phyloP scores from a whole-genome alignment of 2,329 filamentous ascomycete species.

The Colletotrichum cereale region DNA sequence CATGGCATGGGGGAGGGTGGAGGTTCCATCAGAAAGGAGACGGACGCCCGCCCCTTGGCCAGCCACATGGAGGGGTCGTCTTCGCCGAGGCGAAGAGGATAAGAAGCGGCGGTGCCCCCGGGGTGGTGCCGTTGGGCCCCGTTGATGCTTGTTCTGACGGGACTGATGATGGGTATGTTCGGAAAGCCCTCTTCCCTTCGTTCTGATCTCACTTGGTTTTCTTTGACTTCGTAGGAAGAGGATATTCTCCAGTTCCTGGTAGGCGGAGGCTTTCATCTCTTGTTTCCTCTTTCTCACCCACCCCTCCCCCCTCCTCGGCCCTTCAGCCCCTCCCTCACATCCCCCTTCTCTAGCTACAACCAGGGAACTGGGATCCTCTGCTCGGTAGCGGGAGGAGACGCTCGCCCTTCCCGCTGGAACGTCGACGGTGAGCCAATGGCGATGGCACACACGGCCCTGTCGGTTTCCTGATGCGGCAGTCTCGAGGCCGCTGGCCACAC shows the following conservation, averaged over 20 bases:
- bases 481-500: slow-evolving; percentile 28
- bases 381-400: slow-evolving; percentile 21
- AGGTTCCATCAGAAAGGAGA: slow-evolving; percentile 25
- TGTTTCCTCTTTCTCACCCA: neutral
- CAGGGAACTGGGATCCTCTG: neutral
- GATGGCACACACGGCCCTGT: slow-evolving; percentile 10
- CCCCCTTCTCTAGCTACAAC: slow-evolving; percentile 30
- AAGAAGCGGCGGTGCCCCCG: slow-evolving; percentile 28
- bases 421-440: slow-evolving; percentile 40
- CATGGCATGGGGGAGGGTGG: slow-evolving; percentile 5
- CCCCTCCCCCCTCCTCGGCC: no score
- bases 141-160: neutral
- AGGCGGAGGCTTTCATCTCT: neutral
- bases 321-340: neutral
- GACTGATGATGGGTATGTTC: neutral
- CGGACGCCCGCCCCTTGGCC: slow-evolving; percentile 12
- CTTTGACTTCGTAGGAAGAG: no score
- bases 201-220: neutral
- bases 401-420: slow-evolving; percentile 25
- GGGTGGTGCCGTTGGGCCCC: neutral
- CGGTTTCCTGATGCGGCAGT: slow-evolving; percentile 38
- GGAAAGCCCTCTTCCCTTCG: neutral
- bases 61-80: slow-evolving; percentile 18
- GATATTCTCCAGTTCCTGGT: neutral
- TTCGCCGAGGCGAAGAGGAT: slow-evolving; percentile 28